These are phyloP conservation scores for Talaromyces sp. DNA, from an alignment of 2,329 filamentous ascomycete genomes.

Conservation along the genomic window DNA sequence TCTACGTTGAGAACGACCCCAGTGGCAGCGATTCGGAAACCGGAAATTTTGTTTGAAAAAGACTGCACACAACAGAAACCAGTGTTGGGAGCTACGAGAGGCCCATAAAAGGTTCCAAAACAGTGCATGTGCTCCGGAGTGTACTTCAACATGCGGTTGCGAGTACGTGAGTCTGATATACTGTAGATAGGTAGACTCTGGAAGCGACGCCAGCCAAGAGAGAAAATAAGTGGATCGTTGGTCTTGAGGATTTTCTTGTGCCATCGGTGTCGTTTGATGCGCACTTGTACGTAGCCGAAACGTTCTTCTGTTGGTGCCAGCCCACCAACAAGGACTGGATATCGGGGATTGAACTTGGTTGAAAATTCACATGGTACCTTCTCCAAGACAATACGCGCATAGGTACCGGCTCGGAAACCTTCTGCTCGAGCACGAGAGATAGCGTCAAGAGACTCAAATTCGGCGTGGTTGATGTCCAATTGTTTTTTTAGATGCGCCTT, in stretches of 20 bases:
- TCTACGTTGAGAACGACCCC: constrained; percentile 92
- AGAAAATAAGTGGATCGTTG: constrained; percentile 95
- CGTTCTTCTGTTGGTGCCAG: constrained; percentile 88
- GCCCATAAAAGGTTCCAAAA: constrained; percentile 91
- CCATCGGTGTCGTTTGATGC: constrained; percentile 97
- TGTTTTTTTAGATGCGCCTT: constrained; percentile 95
- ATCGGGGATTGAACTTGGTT: constrained; percentile 70
- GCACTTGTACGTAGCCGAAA: constrained; percentile 89
- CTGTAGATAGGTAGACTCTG: constrained; percentile 90
- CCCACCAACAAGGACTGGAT: constrained; percentile 85
- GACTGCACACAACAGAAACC: constrained; percentile 92
- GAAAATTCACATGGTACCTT: constrained; percentile 89
- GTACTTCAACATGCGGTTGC: constrained; percentile 98
- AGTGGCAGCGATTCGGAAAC: constrained; percentile 90
- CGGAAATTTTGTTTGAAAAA: constrained; percentile 75
- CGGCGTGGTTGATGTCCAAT: constrained; percentile 90
- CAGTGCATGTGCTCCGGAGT: constrained; percentile 99
- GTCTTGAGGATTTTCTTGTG: constrained; percentile 99
- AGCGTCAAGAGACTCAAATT: constrained; percentile 84
- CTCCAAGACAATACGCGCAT: constrained; percentile 84
- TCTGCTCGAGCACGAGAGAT: constrained; percentile 77
- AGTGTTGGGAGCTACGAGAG: constrained; percentile 90
- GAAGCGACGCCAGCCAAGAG: constrained; percentile 91
- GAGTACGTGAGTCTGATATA: constrained; percentile 85
- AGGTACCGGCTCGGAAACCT: constrained; percentile 86